Conservation (phyloP, 83 land plant genomes). For the Thuja plicata region DNA sequence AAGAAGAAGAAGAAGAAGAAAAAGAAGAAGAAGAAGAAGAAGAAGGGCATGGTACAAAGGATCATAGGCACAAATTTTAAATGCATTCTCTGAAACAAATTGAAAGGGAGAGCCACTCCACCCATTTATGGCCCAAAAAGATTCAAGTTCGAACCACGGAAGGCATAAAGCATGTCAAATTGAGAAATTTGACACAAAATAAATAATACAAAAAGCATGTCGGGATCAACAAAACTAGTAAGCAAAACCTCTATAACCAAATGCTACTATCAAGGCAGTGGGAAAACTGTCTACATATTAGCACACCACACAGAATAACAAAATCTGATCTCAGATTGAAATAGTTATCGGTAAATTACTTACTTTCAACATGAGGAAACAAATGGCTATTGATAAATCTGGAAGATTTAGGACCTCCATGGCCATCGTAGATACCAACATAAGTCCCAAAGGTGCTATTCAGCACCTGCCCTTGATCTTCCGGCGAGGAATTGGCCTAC, state of each 20-base stretch:
- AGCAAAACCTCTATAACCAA: not conserved
- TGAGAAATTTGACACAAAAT: not conserved
- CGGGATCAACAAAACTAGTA: not conserved
- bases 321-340: not conserved
- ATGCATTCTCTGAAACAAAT: no score
- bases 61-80: no score
- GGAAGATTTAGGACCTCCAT: constrained; percentile 76
- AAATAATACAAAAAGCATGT: not conserved
- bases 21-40: no score
- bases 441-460: constrained; percentile 54
- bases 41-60: no score
- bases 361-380: constrained; percentile 48
- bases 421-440: constrained; percentile 77
- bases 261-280: not conserved
- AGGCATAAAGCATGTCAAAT: not conserved
- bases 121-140: not conserved
- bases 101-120: no score
- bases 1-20: no score
- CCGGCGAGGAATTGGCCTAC: constrained; percentile 54
- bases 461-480: constrained; percentile 65
- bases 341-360: not conserved
- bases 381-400: constrained; percentile 51
- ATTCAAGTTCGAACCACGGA: not conserved
- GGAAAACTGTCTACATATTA: not conserved
- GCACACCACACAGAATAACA: not conserved